Evolutionary conservation across 139 green algal genomes (phyloP).

Genomic region (Chlamydomonas urium): DNA sequence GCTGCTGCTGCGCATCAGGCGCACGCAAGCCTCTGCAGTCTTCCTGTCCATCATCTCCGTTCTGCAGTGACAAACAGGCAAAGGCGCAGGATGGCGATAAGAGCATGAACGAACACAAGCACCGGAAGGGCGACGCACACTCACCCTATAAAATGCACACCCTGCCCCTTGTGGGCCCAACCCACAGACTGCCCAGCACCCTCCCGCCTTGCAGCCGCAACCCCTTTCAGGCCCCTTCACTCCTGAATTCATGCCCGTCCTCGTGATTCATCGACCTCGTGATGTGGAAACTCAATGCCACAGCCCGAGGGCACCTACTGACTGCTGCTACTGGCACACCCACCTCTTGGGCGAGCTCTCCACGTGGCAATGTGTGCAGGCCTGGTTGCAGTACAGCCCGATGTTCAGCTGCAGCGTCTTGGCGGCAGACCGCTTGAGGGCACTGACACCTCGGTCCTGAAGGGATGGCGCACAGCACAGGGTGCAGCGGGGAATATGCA

Average conservation of each 20-base stretch:
- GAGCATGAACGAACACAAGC: no score
- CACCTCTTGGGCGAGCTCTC: constrained; percentile 79
- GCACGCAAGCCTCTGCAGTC: constrained; percentile 68
- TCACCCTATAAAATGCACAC: background rate
- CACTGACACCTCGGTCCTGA: constrained; percentile 30
- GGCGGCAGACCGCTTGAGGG: constrained; percentile 49
- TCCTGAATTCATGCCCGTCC: no score
- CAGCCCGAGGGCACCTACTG: no score
- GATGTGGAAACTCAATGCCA: no score
- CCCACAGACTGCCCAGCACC: no score
- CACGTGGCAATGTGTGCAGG: constrained; percentile 95
- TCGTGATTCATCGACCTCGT: no score
- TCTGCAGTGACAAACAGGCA: no score
- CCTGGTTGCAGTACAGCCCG: constrained; percentile 98
- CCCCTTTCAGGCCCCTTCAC: no score
- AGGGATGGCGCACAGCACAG: constrained; percentile 17
- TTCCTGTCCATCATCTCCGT: constrained; percentile 14
- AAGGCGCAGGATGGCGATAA: constrained; percentile 4
- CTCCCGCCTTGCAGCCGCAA: no score
- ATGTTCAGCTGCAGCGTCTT: constrained; percentile 94
- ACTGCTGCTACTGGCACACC: no score
- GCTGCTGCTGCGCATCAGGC: constrained; percentile 51
- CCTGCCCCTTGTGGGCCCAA: no score
- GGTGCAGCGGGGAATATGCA: background rate
- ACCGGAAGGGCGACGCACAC: background rate